Percentiles rank a stretch among this genome's conserved stretches.
These are phyloP conservation scores for Tricholoma flavovirens DNA, from an alignment of 768 basidiomycete species.

Conservation along the genomic window DNA sequence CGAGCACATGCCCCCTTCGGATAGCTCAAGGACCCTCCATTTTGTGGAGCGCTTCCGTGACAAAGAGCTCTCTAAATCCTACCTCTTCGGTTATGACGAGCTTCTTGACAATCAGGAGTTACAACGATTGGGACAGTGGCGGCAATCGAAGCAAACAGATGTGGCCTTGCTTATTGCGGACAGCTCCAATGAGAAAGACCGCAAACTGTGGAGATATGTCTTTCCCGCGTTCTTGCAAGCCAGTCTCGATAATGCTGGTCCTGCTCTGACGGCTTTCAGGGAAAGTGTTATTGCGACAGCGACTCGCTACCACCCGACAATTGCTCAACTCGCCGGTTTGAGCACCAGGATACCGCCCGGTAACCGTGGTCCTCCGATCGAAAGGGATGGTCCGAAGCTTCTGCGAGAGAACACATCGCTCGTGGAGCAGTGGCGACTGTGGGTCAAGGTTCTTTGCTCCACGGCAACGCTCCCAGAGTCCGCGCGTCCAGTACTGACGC, in stretches of 20 bases:
- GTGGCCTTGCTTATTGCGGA: conserved; percentile 65
- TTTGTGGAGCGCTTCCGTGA: conserved; percentile 53
- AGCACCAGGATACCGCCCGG: conserved; percentile 48
- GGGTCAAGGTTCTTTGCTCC: conserved; percentile 83
- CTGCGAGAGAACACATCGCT: conserved; percentile 52
- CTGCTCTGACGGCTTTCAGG: conserved; percentile 47
- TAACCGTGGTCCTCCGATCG: conserved; percentile 33
- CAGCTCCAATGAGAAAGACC: conserved; percentile 61
- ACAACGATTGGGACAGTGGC: conserved; percentile 63
- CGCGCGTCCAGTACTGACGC: conserved; percentile 46
- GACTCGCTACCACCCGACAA: conserved; percentile 63
- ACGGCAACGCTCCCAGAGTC: conserved; percentile 65
- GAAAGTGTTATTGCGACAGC: conserved; percentile 64
- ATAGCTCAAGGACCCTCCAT: conserved; percentile 25
- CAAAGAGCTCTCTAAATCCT: conserved; percentile 36
- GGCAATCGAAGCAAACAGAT: conserved; percentile 48
- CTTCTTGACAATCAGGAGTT: conserved; percentile 56
- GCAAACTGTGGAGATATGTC: conserved; percentile 67
- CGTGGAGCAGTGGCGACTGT: conserved; percentile 77
- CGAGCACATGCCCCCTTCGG: conserved; percentile 33
- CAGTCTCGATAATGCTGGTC: conserved; percentile 41
- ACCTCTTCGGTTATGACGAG: conserved; percentile 61
- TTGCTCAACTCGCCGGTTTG: conserved; percentile 71
- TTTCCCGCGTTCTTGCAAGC: conserved; percentile 60
- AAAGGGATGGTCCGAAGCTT: conserved; percentile 47